These are phyloP conservation scores for Camellia oleifera DNA, from an alignment of 179 eudicot species.

Conservation along the genomic window DNA sequence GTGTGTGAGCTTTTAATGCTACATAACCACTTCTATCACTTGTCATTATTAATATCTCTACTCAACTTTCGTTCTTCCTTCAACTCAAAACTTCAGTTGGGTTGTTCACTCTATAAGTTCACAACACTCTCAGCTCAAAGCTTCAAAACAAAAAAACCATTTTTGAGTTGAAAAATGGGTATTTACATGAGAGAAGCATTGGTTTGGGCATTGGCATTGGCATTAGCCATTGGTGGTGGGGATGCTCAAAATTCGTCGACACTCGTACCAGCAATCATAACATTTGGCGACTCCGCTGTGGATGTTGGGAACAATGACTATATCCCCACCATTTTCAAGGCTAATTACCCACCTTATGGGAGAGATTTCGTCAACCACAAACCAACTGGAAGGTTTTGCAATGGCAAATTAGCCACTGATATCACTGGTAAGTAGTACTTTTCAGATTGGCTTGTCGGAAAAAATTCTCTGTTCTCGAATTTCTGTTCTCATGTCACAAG, in stretches of 20 bases:
- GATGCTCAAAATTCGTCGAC: slow-evolving; percentile 37
- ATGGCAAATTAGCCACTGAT: slow-evolving; percentile 73
- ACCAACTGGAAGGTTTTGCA: slow-evolving; percentile 72
- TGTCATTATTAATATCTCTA: neutral
- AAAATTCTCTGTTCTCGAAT: no score
- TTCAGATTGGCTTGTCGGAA: no score
- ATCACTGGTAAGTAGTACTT: slow-evolving; percentile 40
- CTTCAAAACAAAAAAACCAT: neutral
- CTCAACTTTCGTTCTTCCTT: slow-evolving; percentile 14
- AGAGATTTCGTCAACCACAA: slow-evolving; percentile 46
- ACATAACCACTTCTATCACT: slow-evolving; percentile 16
- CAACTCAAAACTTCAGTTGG: neutral
- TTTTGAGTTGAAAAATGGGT: slow-evolving; percentile 15
- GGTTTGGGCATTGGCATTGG: slow-evolving; percentile 19
- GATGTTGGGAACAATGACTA: slow-evolving; percentile 71
- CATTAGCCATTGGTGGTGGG: slow-evolving; percentile 17
- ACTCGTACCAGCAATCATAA: slow-evolving; percentile 55
- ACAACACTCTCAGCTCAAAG: neutral
- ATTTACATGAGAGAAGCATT: neutral
- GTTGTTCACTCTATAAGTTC: neutral
- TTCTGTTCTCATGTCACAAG: no score
- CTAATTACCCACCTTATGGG: slow-evolving; percentile 67
- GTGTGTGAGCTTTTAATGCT: slow-evolving; percentile 22
- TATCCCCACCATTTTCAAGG: slow-evolving; percentile 51
- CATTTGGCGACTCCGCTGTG: slow-evolving; percentile 64